Evolutionary conservation across 768 basidiomycete species (phyloP), one percentile per base, ranked within the genome.

Genomic region (Lepiota venenata): DNA sequence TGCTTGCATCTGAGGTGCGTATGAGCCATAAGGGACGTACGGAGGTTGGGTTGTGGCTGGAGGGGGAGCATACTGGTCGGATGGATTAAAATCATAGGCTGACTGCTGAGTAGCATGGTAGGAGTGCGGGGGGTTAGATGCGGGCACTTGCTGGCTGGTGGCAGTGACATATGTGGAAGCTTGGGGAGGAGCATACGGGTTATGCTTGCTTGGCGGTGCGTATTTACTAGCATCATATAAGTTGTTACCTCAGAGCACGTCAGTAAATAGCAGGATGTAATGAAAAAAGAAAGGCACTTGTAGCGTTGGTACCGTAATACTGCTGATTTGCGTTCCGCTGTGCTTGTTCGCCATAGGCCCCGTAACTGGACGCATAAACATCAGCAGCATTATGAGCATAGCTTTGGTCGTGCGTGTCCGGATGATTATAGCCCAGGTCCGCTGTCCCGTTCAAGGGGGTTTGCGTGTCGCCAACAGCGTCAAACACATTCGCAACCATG

Each of bases 111-210:
- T 54, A 36, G 44, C 52, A 47, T 44, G 36, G 25, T 47, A 54
- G 14, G 52, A 29, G 21, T 15, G 20, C 9, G 38, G 2, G 22
- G 45, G 22, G 11, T 54, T 25, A 4, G 52, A 27, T 29, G 29
- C 14, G 41, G 52, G 18, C 4, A 44, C 45, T 39, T 54, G 44
- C 14, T 47, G 40, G 20, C n/a, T 32, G 16, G 52, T 48, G 45
- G 61, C 54, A n/a, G 68, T 61, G 20, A 57, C 46, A 51, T 63
- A 61, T 18, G 49, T 58, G 3, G 67, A 44, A 9, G 64, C 46
- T 22, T 47, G 52, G 7, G 45, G 15, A 8, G 72, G 67, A 22
- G 66, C 71, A 61, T 76, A 78, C 48, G 72, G 66, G 55, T 74
- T 70, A 54, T 36, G 58, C 15, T 29, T 37, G 44, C 47, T 55